Base-by-base conservation (phyloP, 1,139 yeast species). In the Kurtzmaniella natalensis region DNA sequence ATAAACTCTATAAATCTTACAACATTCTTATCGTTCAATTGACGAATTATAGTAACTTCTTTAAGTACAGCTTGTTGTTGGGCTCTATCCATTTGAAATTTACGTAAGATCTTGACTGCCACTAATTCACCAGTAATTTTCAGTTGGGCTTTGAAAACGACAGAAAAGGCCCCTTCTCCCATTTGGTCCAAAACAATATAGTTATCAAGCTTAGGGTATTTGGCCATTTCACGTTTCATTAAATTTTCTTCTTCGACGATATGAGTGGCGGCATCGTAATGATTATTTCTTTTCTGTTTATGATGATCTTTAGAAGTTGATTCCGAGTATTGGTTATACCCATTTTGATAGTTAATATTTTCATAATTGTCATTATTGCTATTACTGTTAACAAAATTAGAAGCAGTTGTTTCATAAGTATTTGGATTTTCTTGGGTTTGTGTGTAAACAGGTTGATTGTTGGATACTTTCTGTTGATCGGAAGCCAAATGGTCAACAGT, bases 81-180 rank as follows among this genome's bases (percentile, higher is more conserved):
- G 20, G 69, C 67, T 33, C 55, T 57, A 48, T 73, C 76, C 79
- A 76, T 71, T 45, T 66, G 73, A 39, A 67, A 67, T 53, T 76
- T 76, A 37, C 78, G 61, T 38, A 76, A 68, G 32, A 76, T 69
- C 49, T 76, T 76, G 41, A 76, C 61, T 2, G 96, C 96, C 15
- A 88, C 96, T 17, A 76, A 62, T 37, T 75, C 67, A 13, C 73
- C 54, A 2, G 64, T 44, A 2, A 51, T 46, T 9, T 62, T 43
- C 41, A 75, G 71, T 29, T 52, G 53, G 4, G 95, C 96, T 50
- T 82, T 82, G 55, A 80, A 79, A 2, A 87, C 96, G 32, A 84
- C 80, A 14, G 94, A 88, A 57, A 92, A 92, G 0, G 98, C 94
- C 7, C 98, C 98, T 56, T 89, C 95, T 2, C 97, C 96, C 38